phyloP scores from a whole-genome alignment of 139 green algal genomes.

The Axilococcus clingmanii region DNA sequence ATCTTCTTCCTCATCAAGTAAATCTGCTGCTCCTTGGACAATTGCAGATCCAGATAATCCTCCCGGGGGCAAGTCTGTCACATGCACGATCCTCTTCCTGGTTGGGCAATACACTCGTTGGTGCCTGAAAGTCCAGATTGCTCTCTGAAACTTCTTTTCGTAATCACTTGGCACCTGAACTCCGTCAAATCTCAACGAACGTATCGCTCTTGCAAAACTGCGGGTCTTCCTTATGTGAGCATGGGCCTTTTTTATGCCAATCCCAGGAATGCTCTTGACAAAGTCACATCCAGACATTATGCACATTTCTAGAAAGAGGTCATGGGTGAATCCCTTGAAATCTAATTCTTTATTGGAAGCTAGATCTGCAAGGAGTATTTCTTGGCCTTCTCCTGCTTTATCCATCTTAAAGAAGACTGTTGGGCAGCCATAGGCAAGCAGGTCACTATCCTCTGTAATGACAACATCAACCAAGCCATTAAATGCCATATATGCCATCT shows the following conservation, averaged over 20 bases:
- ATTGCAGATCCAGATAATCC: conserved; percentile 36
- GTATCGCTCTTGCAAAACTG: conserved; percentile 48
- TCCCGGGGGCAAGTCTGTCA: conserved; percentile 50
- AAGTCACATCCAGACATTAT: conserved; percentile 96
- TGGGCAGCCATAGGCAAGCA: conserved; percentile 90
- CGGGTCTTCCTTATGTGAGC: conserved; percentile 51
- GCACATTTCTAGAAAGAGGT: conserved; percentile 94
- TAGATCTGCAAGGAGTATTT: conserved; percentile 58
- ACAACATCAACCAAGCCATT: conserved; percentile 70
- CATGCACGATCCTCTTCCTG: conserved; percentile 35
- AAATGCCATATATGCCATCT: conserved; percentile 82
- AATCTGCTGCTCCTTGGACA: conserved; percentile 37
- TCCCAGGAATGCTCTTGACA: conserved; percentile 56
- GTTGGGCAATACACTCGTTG: conserved; percentile 71
- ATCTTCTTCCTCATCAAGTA: conserved; percentile 23
- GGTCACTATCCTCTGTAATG: conserved; percentile 94
- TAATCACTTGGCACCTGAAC: conserved; percentile 67
- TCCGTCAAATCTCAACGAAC: conserved; percentile 62
- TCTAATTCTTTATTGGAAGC: conserved; percentile 32
- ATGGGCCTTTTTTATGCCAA: conserved; percentile 91
- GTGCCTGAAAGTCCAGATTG: conserved; percentile 88
- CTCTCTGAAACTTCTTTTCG: conserved; percentile 69
- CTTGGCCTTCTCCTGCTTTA: conserved; percentile 60
- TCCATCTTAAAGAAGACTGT: conserved; percentile 92
- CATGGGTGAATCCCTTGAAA: conserved; percentile 61